Base-by-base conservation (phyloP, 768 basidiomycete genomes). In the Boletus vinaceobasis region DNA sequence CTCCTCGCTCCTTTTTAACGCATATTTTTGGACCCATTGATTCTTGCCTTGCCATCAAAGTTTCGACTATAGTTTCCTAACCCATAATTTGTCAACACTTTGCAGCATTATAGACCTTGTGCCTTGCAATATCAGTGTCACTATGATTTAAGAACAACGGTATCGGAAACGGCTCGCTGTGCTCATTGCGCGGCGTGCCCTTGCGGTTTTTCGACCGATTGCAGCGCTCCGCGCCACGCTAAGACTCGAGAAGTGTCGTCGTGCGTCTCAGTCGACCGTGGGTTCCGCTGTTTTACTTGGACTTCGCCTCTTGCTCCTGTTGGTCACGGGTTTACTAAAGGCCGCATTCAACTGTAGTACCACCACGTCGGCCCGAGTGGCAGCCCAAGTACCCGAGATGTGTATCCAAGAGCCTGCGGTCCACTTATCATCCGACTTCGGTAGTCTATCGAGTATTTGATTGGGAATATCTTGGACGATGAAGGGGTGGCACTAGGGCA, bases 1-100 rank as follows among this genome's bases (percentile, higher is more conserved):
- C 76, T 90, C 36, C 80, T 90, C 23, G 79, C 79, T 35, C 57
- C 65, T 4, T 60, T 56, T 38, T 68, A 29, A 61, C 14, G 14
- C 21, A 38, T 40, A 23, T 43, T 36, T 39, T 45, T 44, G 48
- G 52, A 46, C n/a, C 17, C 21, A 10, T 19, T 19, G 10, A 39
- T 39, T 15, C 43, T 31, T 10, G 15, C 3, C 39, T 15, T 61
- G 35, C 15, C 32, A 37, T 47, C 21, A n/a, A 39, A 21, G 17
- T 26, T n/a, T 48, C 27, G 65, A 53, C 26, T 43, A 27, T 65
- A 61, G 40, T 38, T 40, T 43, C 21, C 5, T 52, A 23, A 51
- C 35, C 17, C 48, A 42, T 62, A 59, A 65, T 62, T 36, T 23
- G 59, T 46, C 35, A 9, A 37, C 26, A 35, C 27, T 53, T 33